Base-by-base conservation (phyloP, 2,329 filamentous ascomycete species). In the Daldinia sp. region DNA sequence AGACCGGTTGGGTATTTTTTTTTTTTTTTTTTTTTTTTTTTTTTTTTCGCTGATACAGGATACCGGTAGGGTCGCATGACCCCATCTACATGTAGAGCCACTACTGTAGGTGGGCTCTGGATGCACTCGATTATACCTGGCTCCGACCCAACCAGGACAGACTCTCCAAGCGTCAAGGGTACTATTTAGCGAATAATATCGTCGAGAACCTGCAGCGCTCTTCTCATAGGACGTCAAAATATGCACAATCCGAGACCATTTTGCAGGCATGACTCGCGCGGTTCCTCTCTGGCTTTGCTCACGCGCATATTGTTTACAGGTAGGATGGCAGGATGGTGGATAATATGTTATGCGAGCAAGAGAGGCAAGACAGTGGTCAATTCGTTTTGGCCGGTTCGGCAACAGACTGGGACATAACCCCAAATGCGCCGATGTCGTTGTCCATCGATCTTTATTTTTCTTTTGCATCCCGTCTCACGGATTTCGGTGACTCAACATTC, bases 191-290 rank as follows among this genome's bases (percentile, higher is more conserved):
- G 77, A 80, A 80, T 79, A 62, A 69, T 63, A 72, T 74, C 66
- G 51, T 61, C 58, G 58, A 74, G 72, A 68, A 67, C 67, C 63
- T 72, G 50, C 69, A 66, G 72, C 72, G 63, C 70, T 52, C 57
- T 70, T 75, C 76, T 76, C 70, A 80, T 80, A 80, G 78, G 78
- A 73, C 72, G 69, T 77, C 70, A 61, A 68, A 67, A 72, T 74
- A 76, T 79, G 78, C 78, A 79, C 68, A 69, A 72, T 74, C 76
- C 73, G 74, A 76, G 73, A 75, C 72, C 69, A 69, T 70, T 72
- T 77, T 77, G 74, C 76, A 71, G 72, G 76, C 76, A 79, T 77
- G 58, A 73, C 80, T 78, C 78, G 79, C 79, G 80, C 79, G 80
- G 77, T 75, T 74, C 68, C 69, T 71, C 70, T 74, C 65, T 48